Conservation (phyloP, 1,284 basidiomycete species). For the Naganishia sp. region DNA sequence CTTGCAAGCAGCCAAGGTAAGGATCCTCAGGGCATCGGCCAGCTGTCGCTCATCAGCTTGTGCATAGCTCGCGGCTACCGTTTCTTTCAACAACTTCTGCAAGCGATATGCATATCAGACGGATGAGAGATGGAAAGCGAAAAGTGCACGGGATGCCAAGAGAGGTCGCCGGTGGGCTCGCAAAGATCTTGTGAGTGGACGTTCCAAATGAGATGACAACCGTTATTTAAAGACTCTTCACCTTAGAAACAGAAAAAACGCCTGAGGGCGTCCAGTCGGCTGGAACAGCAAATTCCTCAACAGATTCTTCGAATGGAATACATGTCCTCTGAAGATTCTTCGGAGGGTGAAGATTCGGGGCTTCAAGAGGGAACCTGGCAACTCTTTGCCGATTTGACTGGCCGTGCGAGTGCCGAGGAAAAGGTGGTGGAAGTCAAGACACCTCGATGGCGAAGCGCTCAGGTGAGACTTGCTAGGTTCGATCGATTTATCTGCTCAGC, state of each 20-base stretch:
- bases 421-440: constrained; percentile 72
- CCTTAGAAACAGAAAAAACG: constrained; percentile 52
- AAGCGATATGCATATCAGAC: constrained; percentile 47
- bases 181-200: constrained; percentile 48
- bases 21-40: not conserved
- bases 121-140: constrained; percentile 41
- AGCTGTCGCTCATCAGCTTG: not conserved
- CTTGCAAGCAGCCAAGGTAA: constrained; percentile 27
- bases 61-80: constrained; percentile 39
- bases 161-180: constrained; percentile 52
- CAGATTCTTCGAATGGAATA: constrained; percentile 46
- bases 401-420: constrained; percentile 56
- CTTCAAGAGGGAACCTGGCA: constrained; percentile 26
- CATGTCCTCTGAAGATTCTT: constrained; percentile 54
- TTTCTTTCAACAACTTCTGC: constrained; percentile 49
- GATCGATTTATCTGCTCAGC: not conserved
- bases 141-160: constrained; percentile 47
- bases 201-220: not conserved
- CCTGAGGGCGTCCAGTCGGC: constrained; percentile 38
- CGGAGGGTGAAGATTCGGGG: constrained; percentile 45
- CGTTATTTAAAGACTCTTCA: not conserved
- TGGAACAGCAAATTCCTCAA: constrained; percentile 16
- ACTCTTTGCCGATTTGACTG: constrained; percentile 21
- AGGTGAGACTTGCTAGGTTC: constrained; percentile 36
- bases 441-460: constrained; percentile 47